Base-by-base conservation (phyloP, 73 alveolate species). In the Paraurostyla sp. region DNA sequence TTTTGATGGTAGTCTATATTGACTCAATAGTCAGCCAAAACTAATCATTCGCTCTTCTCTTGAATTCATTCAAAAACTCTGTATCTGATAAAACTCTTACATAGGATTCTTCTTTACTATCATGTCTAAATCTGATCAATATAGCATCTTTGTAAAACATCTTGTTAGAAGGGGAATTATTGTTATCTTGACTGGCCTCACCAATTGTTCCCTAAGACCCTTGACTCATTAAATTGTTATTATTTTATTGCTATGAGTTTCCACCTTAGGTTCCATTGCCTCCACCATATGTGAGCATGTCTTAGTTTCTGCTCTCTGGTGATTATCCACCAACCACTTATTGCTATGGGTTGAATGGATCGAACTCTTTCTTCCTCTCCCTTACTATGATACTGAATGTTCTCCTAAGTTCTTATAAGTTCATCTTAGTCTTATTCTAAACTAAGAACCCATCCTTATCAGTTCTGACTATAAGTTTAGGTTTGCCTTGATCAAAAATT, bases 21-120 rank as follows among this genome's bases (percentile, higher is more conserved):
- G 68, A 71, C 15, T 46, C 56, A 6, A 85, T 43, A 9, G 49
- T 9, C 18, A 30, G 13, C 93, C 93, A 85, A 50, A 50, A 85
- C 2, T 48, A 22, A 51, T 85, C 83, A 45, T 71, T 71, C 7
- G 88, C 83, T 85, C 88, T 68, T 40, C 88, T 41, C 25, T 71
- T 56, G 56, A 85, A 85, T 54, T 85, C 93, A 50, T 71, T 85
- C n/a, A 85, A 0, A 46, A 85, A 71, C 36, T 85, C 93, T 4
- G 88, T 71, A 6, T 85, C 93, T 13, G 85, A 49, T n/a, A 85
- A 80, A 15, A 85, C 88, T 57, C 83, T 68, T 51, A 85, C 88
- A 35, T 48, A 45, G 46, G 30, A 22, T 38, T 40, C 82, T 38
- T 65, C 82, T 58, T 65, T 65, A 25, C 29, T 42, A 2, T 54